Evolutionary conservation across 495 filamentous ascomycete genomes (phyloP).

Genomic region (Penicillium goetzii): DNA sequence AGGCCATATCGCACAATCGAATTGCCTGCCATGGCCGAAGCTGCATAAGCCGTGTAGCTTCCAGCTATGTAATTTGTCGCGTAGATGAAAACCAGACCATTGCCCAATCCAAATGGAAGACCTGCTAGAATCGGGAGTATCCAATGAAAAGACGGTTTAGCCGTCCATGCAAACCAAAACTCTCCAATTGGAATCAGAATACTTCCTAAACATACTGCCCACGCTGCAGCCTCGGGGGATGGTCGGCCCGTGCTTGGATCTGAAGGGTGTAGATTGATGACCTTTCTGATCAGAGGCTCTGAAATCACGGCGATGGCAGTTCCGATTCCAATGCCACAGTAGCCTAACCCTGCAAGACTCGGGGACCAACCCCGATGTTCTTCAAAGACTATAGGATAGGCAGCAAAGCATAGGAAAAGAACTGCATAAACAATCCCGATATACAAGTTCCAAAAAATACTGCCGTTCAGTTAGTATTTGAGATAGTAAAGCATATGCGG

Average conservation of each 20-base stretch:
- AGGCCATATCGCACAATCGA: conserved; percentile 61
- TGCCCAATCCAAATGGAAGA: conserved; percentile 74
- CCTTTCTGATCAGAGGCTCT: conserved; percentile 63
- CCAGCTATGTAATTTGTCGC: conserved; percentile 70
- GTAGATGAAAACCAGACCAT: conserved; percentile 73
- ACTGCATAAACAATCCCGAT: conserved; percentile 69
- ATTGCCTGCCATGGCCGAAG: conserved; percentile 72
- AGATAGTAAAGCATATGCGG: background rate
- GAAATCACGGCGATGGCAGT: conserved; percentile 64
- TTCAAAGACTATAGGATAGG: conserved; percentile 72
- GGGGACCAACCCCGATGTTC: conserved; percentile 68
- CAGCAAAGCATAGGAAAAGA: conserved; percentile 76
- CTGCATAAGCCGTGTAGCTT: conserved; percentile 72
- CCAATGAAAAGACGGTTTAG: conserved; percentile 68
- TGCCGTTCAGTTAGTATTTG: conserved; percentile 33
- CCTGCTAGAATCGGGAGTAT: conserved; percentile 70
- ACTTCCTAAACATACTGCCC: conserved; percentile 66
- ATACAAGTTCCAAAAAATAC: conserved; percentile 71
- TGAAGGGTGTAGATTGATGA: conserved; percentile 66
- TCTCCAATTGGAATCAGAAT: conserved; percentile 67
- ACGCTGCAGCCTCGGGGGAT: conserved; percentile 68
- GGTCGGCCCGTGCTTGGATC: conserved; percentile 65
- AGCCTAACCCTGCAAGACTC: conserved; percentile 68
- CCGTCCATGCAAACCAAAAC: conserved; percentile 78
- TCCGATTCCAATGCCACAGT: conserved; percentile 71